These are phyloP conservation scores for Bryum argenteum DNA, from an alignment of 225 moss, liverwort and hornwort species.

Conservation along the genomic window DNA sequence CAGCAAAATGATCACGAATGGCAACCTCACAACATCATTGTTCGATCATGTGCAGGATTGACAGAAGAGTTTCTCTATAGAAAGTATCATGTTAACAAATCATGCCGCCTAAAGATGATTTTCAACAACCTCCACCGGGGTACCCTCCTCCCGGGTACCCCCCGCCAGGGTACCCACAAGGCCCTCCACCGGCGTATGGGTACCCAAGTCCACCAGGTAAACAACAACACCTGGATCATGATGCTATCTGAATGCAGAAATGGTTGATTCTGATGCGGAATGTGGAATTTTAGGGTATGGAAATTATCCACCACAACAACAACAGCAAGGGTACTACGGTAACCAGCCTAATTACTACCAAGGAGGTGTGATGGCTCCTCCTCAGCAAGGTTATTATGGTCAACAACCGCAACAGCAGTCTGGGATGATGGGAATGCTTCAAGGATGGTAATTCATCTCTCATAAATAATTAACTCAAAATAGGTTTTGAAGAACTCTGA, in stretches of 20 bases:
- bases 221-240: neutral
- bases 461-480: no score
- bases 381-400: slow-evolving; percentile 25
- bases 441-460: slow-evolving; percentile 41
- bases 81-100: neutral
- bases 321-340: slow-evolving; percentile 39
- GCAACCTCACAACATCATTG: neutral
- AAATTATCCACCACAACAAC: slow-evolving; percentile 30
- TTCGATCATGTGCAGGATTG: neutral
- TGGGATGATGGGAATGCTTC: slow-evolving; percentile 30
- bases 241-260: no score
- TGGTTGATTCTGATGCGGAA: neutral
- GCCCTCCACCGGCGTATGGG: slow-evolving; percentile 17
- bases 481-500: no score
- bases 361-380: slow-evolving; percentile 42
- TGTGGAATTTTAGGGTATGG: slow-evolving; percentile 14
- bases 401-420: slow-evolving; percentile 28
- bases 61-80: neutral
- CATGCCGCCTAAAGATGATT: slow-evolving; percentile 33
- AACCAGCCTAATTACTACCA: slow-evolving; percentile 24
- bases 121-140: slow-evolving; percentile 23
- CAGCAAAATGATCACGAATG: no score
- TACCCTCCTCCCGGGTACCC: slow-evolving; percentile 37
- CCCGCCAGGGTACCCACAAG: slow-evolving; percentile 12
- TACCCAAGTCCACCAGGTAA: slow-evolving; percentile 33